Base-by-base conservation (phyloP, 495 filamentous ascomycete genomes). In the Aspergillus baeticus region DNA sequence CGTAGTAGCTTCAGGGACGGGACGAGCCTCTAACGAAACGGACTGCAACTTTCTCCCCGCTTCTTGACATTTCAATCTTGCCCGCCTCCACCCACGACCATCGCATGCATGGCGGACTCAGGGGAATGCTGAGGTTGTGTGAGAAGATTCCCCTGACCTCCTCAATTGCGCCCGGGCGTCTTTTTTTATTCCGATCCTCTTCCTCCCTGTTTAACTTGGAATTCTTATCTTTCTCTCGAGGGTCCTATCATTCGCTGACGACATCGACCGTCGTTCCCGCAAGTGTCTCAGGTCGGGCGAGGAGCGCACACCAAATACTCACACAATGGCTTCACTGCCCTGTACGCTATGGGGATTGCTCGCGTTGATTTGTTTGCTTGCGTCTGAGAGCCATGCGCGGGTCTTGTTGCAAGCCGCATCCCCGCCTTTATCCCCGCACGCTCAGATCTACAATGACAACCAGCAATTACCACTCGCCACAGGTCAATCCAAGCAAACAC, bases 331-430 rank as follows among this genome's bases (percentile, higher is more conserved):
- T 36, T 54, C 48, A 6, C 15, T 54, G 49, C 39, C 52, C 21
- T 47, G 60, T 33, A 60, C 51, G 58, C 53, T 54, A 37, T 45
- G 49, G 51, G 55, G 49, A 35, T 52, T 65, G 36, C 45, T 73
- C 39, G 61, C 48, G 14, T 51, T 74, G 56, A 5, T 36, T 17
- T 51, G 63, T 58, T 20, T 59, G 33, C 38, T 68, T 43, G 47
- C 55, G 21, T 34, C 35, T 29, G 51, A 35, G 56, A 56, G 60
- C 51, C 63, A 71, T 66, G 66, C 69, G 60, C 67, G 70, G 63
- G 65, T 63, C 51, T 60, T 64, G 54, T 58, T 59, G 26, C 74
- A 74, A 52, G 63, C 64, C 34, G 54, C 60, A 14, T 55, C 69
- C 14, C 51, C 57, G 35, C 51, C 62, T 43, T 33, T 51, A 15